Conservation (phyloP, 2,329 filamentous ascomycete species). For the Pseudohalonectria lignicola region DNA sequence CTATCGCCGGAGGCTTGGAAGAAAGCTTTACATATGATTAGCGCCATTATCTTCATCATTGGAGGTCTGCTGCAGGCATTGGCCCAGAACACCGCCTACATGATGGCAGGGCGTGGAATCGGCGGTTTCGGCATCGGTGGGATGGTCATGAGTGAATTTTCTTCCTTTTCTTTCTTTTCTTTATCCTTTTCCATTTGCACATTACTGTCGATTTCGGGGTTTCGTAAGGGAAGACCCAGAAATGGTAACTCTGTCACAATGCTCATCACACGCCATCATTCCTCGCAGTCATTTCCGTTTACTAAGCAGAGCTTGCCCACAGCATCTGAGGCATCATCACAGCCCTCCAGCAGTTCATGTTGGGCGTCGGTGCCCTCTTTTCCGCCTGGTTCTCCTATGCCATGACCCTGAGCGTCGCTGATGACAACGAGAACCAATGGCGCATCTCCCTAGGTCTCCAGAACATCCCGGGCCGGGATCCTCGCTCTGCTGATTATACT, state of each 20-base stretch:
- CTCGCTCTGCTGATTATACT: conserved; percentile 51
- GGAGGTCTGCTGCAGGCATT: conserved; percentile 66
- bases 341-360: conserved; percentile 71
- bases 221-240: too few species aligned
- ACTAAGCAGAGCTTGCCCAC: conserved; percentile 71
- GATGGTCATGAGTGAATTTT: conserved; percentile 19
- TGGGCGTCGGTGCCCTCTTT: conserved; percentile 62
- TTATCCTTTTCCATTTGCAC: neutral
- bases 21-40: conserved; percentile 24
- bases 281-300: conserved; percentile 34
- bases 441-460: conserved; percentile 41
- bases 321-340: conserved; percentile 69
- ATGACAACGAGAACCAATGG: conserved; percentile 30
- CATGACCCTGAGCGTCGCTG: conserved; percentile 6
- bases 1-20: too few species aligned
- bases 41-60: conserved; percentile 59
- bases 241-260: neutral
- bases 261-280: conserved; percentile 11
- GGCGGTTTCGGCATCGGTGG: conserved; percentile 51
- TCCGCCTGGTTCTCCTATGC: conserved; percentile 68
- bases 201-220: too few species aligned
- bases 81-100: conserved; percentile 43
- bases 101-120: conserved; percentile 60
- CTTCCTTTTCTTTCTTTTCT: neutral
- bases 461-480: conserved; percentile 53